Evolutionary conservation across 2,329 filamentous ascomycete genomes (phyloP).

Genomic region (Diaporthe destruens): DNA sequence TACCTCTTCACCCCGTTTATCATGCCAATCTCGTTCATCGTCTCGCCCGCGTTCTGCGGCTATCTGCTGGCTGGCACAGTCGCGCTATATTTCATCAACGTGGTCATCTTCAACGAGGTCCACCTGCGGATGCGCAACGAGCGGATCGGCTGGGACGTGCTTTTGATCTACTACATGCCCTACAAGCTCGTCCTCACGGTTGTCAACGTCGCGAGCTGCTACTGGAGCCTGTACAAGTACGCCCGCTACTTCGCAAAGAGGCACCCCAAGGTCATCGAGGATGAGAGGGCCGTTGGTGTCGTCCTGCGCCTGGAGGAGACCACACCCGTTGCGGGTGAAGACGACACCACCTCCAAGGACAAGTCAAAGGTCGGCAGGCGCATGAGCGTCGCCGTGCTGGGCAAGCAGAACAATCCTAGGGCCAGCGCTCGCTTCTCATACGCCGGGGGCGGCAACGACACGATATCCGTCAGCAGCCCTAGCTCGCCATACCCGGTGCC

Average conservation of each 20-base stretch:
- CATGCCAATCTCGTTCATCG: conserved; percentile 58
- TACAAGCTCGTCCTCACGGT: conserved; percentile 59
- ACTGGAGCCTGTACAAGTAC: conserved; percentile 58
- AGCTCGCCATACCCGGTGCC: not conserved
- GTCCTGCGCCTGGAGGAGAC: conserved; percentile 43
- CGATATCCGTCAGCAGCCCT: conserved; percentile 4
- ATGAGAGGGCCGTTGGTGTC: conserved; percentile 48
- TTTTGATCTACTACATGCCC: conserved; percentile 57
- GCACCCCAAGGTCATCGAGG: conserved; percentile 62
- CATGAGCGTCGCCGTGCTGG: conserved; percentile 15
- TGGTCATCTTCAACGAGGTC: conserved; percentile 61
- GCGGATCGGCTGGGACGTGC: conserved; percentile 54
- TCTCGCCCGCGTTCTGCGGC: conserved; percentile 54
- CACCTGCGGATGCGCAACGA: conserved; percentile 60
- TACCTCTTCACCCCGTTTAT: conserved; percentile 60
- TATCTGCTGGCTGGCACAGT: conserved; percentile 55
- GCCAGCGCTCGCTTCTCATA: conserved; percentile 27
- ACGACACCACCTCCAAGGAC: conserved; percentile 19
- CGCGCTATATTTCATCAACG: conserved; percentile 57
- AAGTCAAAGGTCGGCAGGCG: conserved; percentile 1
- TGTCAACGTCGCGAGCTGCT: conserved; percentile 58
- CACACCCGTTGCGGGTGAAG: conserved; percentile 7
- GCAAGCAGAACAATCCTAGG: not conserved
- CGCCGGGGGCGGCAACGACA: conserved; percentile 5
- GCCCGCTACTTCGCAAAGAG: conserved; percentile 59